A percentile compares a stretch with the other conserved stretches of the same genome.
Evolutionary conservation across 108 stramenopile genomes (phyloP).

Genomic region (Skeletonema potamos): DNA sequence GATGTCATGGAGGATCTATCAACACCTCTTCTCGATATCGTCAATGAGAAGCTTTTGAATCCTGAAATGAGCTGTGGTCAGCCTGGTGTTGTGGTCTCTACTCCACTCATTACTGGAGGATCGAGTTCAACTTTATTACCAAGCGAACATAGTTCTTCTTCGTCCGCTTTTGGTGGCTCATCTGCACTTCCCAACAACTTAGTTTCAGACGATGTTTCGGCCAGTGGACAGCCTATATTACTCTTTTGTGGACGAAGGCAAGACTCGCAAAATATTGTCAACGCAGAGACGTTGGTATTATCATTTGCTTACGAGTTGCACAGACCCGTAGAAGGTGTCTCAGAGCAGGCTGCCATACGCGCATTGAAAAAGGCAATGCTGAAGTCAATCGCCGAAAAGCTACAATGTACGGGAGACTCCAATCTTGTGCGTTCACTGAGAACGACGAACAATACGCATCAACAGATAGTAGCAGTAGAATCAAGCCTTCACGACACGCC

Average conservation of each 20-base stretch:
- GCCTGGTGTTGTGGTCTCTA: background rate
- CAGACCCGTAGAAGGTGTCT: constrained; percentile 7
- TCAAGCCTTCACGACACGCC: constrained; percentile 6
- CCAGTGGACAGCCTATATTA: background rate
- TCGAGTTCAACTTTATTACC: background rate
- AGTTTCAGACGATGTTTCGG: constrained; percentile 1
- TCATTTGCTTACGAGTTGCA: constrained; percentile 39
- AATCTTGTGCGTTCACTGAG: constrained; percentile 3
- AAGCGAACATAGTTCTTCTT: background rate
- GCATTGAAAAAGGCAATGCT: constrained; percentile 29
- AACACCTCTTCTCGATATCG: constrained; percentile 4
- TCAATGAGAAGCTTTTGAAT: constrained; percentile 1
- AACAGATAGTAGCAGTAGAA: constrained; percentile 21
- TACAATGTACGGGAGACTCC: constrained; percentile 12
- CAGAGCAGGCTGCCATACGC: constrained; percentile 9
- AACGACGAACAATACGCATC: background rate
- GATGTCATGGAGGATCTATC: constrained; percentile 5
- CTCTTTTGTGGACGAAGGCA: background rate
- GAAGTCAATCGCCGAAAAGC: constrained; percentile 12
- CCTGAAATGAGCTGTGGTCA: constrained; percentile 1
- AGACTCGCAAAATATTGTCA: constrained; percentile 3
- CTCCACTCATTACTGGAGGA: background rate
- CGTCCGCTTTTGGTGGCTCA: background rate
- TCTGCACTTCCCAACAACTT: background rate
- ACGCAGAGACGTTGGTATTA: constrained; percentile 15